A percentile compares a stretch with the other conserved stretches of the same genome.
phyloP scores from a whole-genome alignment of 345 rosid genomes.

The Cochlearia excelsa region DNA sequence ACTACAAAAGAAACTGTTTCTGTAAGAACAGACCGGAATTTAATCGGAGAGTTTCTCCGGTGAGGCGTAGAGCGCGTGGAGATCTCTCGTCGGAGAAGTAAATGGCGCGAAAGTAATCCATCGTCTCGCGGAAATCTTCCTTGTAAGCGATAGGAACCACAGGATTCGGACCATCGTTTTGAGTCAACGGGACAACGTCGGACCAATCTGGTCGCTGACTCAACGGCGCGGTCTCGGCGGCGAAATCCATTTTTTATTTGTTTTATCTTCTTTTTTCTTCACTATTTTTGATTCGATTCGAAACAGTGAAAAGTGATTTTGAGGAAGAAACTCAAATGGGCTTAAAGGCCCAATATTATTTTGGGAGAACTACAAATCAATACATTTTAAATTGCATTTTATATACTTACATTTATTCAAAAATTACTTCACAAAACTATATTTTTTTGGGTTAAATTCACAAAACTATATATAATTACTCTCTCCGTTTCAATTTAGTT shows the following conservation, averaged over 20 bases:
- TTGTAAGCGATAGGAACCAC: conserved; percentile 82
- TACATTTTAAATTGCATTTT: too few species aligned
- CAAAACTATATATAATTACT: too few species aligned
- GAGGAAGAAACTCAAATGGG: background rate
- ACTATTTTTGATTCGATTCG: background rate
- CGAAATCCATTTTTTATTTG: conserved; percentile 30
- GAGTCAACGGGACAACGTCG: conserved; percentile 65
- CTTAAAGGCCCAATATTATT: too few species aligned
- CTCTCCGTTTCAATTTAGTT: too few species aligned
- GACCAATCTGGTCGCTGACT: conserved; percentile 67
- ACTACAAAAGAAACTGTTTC: too few species aligned
- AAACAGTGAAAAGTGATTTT: background rate
- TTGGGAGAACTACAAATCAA: too few species aligned
- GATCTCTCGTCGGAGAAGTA: conserved; percentile 72
- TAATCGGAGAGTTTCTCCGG: conserved; percentile 51
- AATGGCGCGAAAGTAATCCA: conserved; percentile 88
- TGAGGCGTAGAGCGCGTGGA: conserved; percentile 67
- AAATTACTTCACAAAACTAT: too few species aligned
- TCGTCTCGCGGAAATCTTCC: conserved; percentile 72
- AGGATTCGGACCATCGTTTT: conserved; percentile 83
- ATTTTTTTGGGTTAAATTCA: too few species aligned
- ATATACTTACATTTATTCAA: too few species aligned
- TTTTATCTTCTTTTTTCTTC: background rate
- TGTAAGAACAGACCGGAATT: conserved; percentile 47
- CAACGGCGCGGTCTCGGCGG: conserved; percentile 38